Conservation (phyloP, 352 stramenopile species). For the Blastocystis sp. region DNA sequence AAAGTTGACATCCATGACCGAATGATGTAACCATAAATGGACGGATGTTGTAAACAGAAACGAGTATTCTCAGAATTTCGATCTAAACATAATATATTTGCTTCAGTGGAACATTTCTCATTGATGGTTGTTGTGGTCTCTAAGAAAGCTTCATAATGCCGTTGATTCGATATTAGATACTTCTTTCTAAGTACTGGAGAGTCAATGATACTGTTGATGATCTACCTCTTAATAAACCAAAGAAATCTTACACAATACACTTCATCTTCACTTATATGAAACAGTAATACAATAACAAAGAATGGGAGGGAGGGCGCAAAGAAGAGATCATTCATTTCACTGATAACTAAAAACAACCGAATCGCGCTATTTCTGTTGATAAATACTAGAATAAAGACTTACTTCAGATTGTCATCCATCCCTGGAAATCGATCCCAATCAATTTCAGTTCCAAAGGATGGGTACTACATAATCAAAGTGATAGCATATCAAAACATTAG, state of each 20-base stretch:
- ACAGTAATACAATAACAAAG: constrained; percentile 26
- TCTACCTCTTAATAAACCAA: neutral
- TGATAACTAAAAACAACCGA: constrained; percentile 50
- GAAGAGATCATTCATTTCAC: constrained; percentile 59
- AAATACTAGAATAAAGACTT: neutral
- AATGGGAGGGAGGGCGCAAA: constrained; percentile 36
- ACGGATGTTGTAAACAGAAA: constrained; percentile 14
- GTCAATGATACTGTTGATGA: constrained; percentile 48
- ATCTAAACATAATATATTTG: neutral
- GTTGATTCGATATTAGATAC: constrained; percentile 51
- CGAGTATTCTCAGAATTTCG: constrained; percentile 19
- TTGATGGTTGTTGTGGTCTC: constrained; percentile 6
- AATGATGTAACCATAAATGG: constrained; percentile 37
- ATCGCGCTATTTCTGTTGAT: constrained; percentile 38
- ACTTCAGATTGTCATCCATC: constrained; percentile 11
- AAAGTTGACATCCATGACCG: constrained; percentile 21
- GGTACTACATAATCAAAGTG: constrained; percentile 3
- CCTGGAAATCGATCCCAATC: neutral
- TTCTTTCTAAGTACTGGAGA: neutral
- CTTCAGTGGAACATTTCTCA: neutral
- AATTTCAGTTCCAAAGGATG: constrained; percentile 27
- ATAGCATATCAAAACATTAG: neutral
- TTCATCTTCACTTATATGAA: constrained; percentile 25
- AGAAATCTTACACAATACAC: constrained; percentile 17
- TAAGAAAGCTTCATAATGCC: constrained; percentile 54